phyloP scores from a whole-genome alignment of 768 basidiomycete species.

The Boletus eberwhitei region DNA sequence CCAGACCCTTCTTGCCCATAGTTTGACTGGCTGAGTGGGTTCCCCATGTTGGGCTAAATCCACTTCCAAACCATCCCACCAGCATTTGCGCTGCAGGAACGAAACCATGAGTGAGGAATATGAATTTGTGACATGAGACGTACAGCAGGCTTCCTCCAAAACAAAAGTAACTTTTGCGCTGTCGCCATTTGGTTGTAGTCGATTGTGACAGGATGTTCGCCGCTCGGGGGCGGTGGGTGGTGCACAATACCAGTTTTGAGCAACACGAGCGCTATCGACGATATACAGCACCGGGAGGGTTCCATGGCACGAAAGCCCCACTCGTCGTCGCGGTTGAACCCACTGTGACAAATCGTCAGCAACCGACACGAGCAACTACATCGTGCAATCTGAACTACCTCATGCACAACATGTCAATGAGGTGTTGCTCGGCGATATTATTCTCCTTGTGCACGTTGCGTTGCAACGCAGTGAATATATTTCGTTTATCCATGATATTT shows the following conservation, averaged over 20 bases:
- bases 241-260: slow-evolving; percentile 96
- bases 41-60: slow-evolving; percentile 64
- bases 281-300: slow-evolving; percentile 95
- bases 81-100: slow-evolving; percentile 84
- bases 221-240: slow-evolving; percentile 46
- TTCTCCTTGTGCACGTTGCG: slow-evolving; percentile 99
- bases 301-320: slow-evolving; percentile 98
- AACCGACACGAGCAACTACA: background rate
- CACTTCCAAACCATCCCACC: slow-evolving; percentile 98
- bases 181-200: slow-evolving; percentile 95
- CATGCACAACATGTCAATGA: slow-evolving; percentile 99
- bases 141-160: slow-evolving; percentile 99
- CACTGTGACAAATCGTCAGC: slow-evolving; percentile 41
- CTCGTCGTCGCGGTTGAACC: slow-evolving; percentile 94
- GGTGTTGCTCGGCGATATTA: slow-evolving; percentile 96
- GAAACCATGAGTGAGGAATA: background rate
- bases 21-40: slow-evolving; percentile 62
- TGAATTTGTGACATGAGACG: slow-evolving; percentile 32
- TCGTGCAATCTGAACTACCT: slow-evolving; percentile 51
- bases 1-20: slow-evolving; percentile 98
- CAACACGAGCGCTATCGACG: slow-evolving; percentile 94
- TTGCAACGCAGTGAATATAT: slow-evolving; percentile 97
- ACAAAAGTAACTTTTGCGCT: slow-evolving; percentile 92
- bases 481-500: slow-evolving; percentile 82
- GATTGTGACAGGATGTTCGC: slow-evolving; percentile 71